Evolutionary conservation across 169 alveolate species (phyloP).

Genomic region (Eimeria tenella): DNA sequence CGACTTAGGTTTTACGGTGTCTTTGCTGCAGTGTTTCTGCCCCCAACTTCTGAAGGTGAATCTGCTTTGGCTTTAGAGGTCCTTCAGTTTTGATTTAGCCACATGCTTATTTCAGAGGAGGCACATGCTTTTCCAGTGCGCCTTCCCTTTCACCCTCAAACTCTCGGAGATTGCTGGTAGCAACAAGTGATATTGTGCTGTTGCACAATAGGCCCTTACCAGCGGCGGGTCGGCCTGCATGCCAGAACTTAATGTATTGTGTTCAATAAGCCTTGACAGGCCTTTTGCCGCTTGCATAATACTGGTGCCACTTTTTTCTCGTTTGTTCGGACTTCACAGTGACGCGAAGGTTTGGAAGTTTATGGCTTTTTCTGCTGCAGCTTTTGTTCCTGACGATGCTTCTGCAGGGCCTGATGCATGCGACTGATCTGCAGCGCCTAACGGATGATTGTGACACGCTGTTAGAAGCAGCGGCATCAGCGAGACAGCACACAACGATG

Average conservation of each 20-base stretch:
- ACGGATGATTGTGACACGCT: slow-evolving; percentile 60
- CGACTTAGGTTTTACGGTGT: slow-evolving; percentile 54
- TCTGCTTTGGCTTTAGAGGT: not conserved
- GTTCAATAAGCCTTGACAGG: too few relatives aligned
- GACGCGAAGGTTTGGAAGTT: too few relatives aligned
- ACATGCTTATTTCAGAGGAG: not conserved
- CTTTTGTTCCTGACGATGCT: slow-evolving; percentile 17
- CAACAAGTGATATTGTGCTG: too few relatives aligned
- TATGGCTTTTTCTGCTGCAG: not conserved
- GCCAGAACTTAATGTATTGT: not conserved
- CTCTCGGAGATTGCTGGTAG: not conserved
- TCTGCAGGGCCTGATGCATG: slow-evolving; percentile 63
- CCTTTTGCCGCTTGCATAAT: not conserved
- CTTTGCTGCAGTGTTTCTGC: slow-evolving; percentile 52
- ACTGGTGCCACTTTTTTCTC: not conserved
- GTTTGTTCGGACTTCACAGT: too few relatives aligned
- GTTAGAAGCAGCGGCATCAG: slow-evolving; percentile 66
- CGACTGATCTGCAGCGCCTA: slow-evolving; percentile 44
- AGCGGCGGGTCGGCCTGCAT: not conserved
- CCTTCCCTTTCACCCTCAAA: not conserved
- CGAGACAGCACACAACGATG: slow-evolving; percentile 43
- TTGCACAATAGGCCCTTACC: too few relatives aligned
- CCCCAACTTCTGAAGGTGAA: slow-evolving; percentile 39
- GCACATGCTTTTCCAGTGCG: not conserved
- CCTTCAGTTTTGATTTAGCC: not conserved